These are phyloP conservation scores for Discostella stelligeroides DNA, from an alignment of 108 stramenopile genomes.

Conservation along the genomic window DNA sequence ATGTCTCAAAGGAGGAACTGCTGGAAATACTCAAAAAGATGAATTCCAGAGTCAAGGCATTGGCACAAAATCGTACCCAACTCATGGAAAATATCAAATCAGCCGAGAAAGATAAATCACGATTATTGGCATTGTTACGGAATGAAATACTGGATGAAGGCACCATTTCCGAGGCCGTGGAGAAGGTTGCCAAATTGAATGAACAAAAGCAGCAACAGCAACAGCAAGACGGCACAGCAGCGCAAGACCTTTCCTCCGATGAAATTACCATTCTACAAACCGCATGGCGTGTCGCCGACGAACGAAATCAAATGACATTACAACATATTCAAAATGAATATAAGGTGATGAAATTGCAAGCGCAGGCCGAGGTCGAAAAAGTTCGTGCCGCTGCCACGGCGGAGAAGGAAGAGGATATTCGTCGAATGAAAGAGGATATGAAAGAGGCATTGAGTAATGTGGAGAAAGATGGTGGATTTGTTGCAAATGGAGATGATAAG, in stretches of 20 bases:
- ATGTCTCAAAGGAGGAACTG: conserved; percentile 74
- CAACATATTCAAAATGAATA: conserved; percentile 68
- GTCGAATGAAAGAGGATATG: conserved; percentile 45
- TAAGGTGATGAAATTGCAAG: conserved; percentile 51
- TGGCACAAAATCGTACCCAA: conserved; percentile 55
- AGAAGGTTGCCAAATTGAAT: conserved; percentile 11
- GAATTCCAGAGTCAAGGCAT: conserved; percentile 83
- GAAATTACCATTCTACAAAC: conserved; percentile 56
- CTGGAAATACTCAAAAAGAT: conserved; percentile 80
- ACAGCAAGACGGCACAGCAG: conserved; percentile 13
- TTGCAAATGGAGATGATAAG: conserved; percentile 21
- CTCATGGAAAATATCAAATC: conserved; percentile 61
- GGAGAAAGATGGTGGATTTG: conserved; percentile 31
- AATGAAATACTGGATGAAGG: conserved; percentile 62
- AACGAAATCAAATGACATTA: conserved; percentile 59
- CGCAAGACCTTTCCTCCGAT: conserved; percentile 15
- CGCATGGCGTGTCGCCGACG: conserved; percentile 64
- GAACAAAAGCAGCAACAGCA: neutral
- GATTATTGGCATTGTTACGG: conserved; percentile 57
- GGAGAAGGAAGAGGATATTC: conserved; percentile 48
- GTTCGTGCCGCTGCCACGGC: conserved; percentile 35
- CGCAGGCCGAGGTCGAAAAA: conserved; percentile 57
- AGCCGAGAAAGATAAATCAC: conserved; percentile 55
- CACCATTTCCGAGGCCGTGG: conserved; percentile 39
- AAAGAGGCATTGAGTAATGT: conserved; percentile 41